These are phyloP conservation scores for Citrus trifoliata DNA, from an alignment of 345 rosid genomes.

Conservation along the genomic window DNA sequence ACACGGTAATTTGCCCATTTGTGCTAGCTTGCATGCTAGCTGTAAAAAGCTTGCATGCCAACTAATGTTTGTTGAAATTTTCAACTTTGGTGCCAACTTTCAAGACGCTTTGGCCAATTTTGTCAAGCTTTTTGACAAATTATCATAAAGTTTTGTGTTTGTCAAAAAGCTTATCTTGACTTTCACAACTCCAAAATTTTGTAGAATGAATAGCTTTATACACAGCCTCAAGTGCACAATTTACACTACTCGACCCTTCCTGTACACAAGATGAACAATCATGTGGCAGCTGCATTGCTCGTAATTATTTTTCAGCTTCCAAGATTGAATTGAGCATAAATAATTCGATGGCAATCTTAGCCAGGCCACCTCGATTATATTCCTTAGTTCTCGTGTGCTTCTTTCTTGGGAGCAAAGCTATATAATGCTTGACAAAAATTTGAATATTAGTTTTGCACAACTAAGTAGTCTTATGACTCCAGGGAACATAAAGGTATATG, in stretches of 20 bases:
- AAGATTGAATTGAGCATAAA: constrained; percentile 5
- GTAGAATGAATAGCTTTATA: background rate
- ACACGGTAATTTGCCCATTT: too few species aligned
- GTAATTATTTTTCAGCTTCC: background rate
- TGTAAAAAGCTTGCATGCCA: too few species aligned
- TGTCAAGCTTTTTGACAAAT: too few species aligned
- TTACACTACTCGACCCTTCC: background rate
- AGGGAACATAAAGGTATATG: background rate
- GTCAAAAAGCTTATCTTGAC: too few species aligned
- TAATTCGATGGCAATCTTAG: background rate
- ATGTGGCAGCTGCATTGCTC: background rate
- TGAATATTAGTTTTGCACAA: background rate
- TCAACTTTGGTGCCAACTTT: too few species aligned
- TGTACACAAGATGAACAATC: background rate
- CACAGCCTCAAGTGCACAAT: background rate
- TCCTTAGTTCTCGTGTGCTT: background rate
- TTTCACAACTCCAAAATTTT: background rate
- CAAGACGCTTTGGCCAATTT: too few species aligned
- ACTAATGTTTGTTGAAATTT: too few species aligned
- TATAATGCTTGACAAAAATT: background rate
- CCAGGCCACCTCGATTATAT: background rate
- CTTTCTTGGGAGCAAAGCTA: background rate
- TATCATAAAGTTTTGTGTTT: too few species aligned
- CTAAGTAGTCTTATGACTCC: background rate
- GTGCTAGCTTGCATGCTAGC: too few species aligned